Evolutionary conservation across 106 monocot species (phyloP), one percentile per base, ranked within the genome.

Genomic region (Platanthera guangdongensis): DNA sequence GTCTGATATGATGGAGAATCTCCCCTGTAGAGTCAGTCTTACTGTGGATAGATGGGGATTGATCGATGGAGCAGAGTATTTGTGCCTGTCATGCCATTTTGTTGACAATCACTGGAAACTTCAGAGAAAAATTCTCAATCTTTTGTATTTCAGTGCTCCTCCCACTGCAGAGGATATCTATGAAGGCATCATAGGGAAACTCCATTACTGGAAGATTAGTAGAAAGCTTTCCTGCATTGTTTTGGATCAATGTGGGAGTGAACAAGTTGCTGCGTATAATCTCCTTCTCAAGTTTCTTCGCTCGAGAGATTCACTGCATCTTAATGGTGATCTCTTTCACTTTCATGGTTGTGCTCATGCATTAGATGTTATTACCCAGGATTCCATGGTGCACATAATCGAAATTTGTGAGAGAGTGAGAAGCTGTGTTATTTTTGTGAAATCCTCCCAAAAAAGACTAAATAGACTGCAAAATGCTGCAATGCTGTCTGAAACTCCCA

Each of bases 51-150:
- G 77, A 55, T 90, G 92, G 89, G 77, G 74, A 55, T 82, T 82
- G 8, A 85, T 49, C 30, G 77, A 72, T 14, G 84, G 81, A 57
- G 62, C 62, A 25, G 89, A 81, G 28, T 89, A 81, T 74, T 15
- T 85, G 19, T 88, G 92, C 79, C 72, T 92, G 81, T 81, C 86
- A 14, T 86, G 92, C 79, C 89, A 94, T 77, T 94, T 78, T 71
- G 71, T 94, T 51, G 94, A 91, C 72, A 74, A 94, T 39, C 82
- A 91, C 50, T 91, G 91, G 91, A 91, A 82, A 76, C 79, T 91
- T 65, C 76, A 86, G 74, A 87, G 82, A 68, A 90, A 87, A 75
- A 82, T 88, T 52, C 81, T 94, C 47, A 87, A 77, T 30, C 89
- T 94, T 63, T 57, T 78, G 30, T 85, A 80, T 45, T 70, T 94